Base-by-base conservation (phyloP, 2,329 filamentous ascomycete genomes). In the Colletotrichum sp. region DNA sequence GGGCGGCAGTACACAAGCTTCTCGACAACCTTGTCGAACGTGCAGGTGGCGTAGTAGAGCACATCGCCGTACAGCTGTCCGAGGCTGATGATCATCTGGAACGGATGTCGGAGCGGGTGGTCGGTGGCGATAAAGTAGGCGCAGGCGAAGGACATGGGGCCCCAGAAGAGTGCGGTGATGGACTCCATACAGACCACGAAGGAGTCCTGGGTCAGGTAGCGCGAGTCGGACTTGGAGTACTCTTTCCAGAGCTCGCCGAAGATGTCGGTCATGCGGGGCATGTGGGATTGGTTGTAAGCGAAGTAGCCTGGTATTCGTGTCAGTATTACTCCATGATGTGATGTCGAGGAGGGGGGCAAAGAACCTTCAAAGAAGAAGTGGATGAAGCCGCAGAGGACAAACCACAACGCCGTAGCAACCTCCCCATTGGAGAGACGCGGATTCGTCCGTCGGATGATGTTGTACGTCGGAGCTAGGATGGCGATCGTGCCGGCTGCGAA, bases 391-490 rank as follows among this genome's bases (percentile, higher is more conserved):
- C 93, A 95, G 16, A 96, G 87, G 26, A 93, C 89, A 83, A 96
- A 96, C 95, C 95, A 96, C 84, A 95, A 84, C 26, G 93, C 90
- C 6, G 90, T 90, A 15, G 89, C 79, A 62, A 92, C 87, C 78
- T 95, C 94, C 30, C 82, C 82, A 9, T 80, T 83, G 39, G 87
- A 85, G 68, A 95, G 81, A 12, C 83, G 86, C 3, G 92, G 91
- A 22, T 91, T 87, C 55, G 88, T 80, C 74, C 84, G 85, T 78
- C 89, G 90, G 75, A 91, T 87, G 44, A 92, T 78, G 10, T 88
- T 75, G 71, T 90, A 90, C 5, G 92, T 92, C 9, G 87, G 80
- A 28, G 87, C 84, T 75, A 96, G 90, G 76, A 95, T 89, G 48
- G 84, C 84, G 1, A 86, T 83, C 80, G 90, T 92, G 26, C 89